These are phyloP conservation scores for Fraxinus americana DNA, from an alignment of 257 asterid genomes.

Conservation along the genomic window DNA sequence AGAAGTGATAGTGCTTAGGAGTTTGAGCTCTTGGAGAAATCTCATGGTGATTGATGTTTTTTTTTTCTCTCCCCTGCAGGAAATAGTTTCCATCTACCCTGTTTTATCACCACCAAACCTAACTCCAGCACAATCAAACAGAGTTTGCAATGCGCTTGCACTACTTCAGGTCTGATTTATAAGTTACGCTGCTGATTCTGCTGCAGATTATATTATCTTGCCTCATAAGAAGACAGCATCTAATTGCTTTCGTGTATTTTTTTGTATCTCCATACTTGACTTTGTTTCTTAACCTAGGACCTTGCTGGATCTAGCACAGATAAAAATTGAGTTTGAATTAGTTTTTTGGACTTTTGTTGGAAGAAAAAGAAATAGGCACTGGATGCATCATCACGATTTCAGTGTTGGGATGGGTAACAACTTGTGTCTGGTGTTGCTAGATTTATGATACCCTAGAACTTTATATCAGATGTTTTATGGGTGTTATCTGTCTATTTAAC, in stretches of 20 bases:
- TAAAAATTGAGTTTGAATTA: neutral
- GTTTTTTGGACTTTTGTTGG: neutral
- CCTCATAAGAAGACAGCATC: neutral
- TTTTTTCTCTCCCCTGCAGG: constrained; percentile 51
- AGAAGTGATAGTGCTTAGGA: too few species aligned
- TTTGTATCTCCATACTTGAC: neutral
- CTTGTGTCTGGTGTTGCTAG: neutral
- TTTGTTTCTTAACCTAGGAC: neutral
- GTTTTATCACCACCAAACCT: constrained; percentile 93
- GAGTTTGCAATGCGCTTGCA: constrained; percentile 99
- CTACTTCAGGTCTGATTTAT: constrained; percentile 75
- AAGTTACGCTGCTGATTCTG: neutral
- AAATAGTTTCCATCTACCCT: constrained; percentile 91
- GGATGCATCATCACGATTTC: neutral
- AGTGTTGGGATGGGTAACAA: neutral
- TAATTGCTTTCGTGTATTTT: neutral
- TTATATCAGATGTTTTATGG: neutral
- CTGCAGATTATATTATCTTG: neutral
- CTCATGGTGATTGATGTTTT: constrained; percentile 15
- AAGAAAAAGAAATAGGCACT: neutral
- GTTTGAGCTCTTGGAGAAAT: neutral
- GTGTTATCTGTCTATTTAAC: neutral
- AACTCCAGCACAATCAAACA: constrained; percentile 86
- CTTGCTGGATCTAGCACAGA: neutral
- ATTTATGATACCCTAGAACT: neutral